These are phyloP conservation scores for Fusarium poae DNA, from an alignment of 2,329 filamentous ascomycete genomes.

Conservation along the genomic window DNA sequence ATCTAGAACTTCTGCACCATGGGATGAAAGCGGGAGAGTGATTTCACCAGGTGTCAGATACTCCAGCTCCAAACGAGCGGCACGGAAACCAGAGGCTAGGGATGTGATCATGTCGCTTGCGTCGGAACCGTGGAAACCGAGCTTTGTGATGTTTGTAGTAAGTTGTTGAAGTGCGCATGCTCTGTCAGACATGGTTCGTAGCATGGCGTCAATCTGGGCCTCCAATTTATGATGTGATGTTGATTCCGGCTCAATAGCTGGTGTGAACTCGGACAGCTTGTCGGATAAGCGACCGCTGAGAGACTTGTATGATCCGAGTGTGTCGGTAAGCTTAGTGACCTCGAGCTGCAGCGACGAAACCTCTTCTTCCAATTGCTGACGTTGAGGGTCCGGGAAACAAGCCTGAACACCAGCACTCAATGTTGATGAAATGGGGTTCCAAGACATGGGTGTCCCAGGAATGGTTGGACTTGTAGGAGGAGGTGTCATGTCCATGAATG, in stretches of 20 bases:
- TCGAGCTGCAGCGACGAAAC: constrained; percentile 63
- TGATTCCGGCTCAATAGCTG: constrained; percentile 24
- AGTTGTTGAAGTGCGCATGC: constrained; percentile 62
- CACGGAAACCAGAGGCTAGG: constrained; percentile 64
- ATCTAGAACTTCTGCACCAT: constrained; percentile 68
- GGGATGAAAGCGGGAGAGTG: constrained; percentile 64
- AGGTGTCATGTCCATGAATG: constrained; percentile 63
- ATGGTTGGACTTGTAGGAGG: constrained; percentile 65
- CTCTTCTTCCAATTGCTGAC: constrained; percentile 60
- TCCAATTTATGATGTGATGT: constrained; percentile 55
- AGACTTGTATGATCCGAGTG: constrained; percentile 62
- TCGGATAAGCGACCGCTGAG: constrained; percentile 56
- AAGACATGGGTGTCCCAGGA: constrained; percentile 56
- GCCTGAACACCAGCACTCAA: constrained; percentile 28
- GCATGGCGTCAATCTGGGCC: constrained; percentile 57
- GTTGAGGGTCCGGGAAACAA: constrained; percentile 58
- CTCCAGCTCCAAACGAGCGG: constrained; percentile 71
- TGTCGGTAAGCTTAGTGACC: constrained; percentile 60
- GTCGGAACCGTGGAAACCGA: constrained; percentile 66
- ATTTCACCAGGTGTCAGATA: constrained; percentile 72
- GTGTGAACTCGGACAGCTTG: constrained; percentile 50
- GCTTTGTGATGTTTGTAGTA: constrained; percentile 58
- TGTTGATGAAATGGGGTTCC: constrained; percentile 21
- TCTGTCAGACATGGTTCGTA: constrained; percentile 63
- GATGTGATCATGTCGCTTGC: constrained; percentile 63